phyloP scores from a whole-genome alignment of 768 basidiomycete species.

The Tulasnella sp. region DNA sequence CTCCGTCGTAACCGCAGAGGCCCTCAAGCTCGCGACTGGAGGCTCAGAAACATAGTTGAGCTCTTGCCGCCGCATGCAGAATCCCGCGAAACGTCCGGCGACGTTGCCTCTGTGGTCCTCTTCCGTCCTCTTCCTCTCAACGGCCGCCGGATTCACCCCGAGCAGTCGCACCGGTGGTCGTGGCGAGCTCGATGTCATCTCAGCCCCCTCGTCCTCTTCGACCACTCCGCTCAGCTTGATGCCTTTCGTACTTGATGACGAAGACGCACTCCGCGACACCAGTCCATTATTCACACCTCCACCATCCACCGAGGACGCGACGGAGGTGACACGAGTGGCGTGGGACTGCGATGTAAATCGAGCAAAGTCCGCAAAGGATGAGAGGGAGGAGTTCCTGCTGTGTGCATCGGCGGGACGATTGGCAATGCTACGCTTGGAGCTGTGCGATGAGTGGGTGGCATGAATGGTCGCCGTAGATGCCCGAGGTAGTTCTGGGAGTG shows the following conservation, averaged over 20 bases:
- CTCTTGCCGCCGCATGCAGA: background rate
- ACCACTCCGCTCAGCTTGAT: background rate
- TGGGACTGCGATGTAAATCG: slow-evolving; percentile 1
- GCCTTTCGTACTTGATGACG: background rate
- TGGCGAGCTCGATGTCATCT: too few relatives aligned
- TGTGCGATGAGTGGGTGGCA: background rate
- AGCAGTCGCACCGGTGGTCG: too few relatives aligned
- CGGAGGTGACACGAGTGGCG: slow-evolving; percentile 6
- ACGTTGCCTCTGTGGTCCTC: background rate
- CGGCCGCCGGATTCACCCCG: background rate
- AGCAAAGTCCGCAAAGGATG: slow-evolving; percentile 4
- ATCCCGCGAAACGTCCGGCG: background rate
- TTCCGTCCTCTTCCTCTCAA: background rate
- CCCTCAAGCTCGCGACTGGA: background rate
- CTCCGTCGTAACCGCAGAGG: too few relatives aligned
- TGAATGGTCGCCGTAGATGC: background rate
- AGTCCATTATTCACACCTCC: background rate
- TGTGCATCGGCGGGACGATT: background rate
- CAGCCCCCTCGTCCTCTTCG: slow-evolving; percentile 2
- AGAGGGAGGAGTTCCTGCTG: slow-evolving; percentile 9
- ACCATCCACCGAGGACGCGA: background rate
- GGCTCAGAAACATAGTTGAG: background rate
- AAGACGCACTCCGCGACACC: background rate
- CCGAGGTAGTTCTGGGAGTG: background rate
- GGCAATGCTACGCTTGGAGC: slow-evolving; percentile 3